Percentiles rank a stretch among this genome's conserved stretches.
These are phyloP conservation scores for Parmales sp. DNA, from an alignment of 108 stramenopile genomes.

Conservation along the genomic window DNA sequence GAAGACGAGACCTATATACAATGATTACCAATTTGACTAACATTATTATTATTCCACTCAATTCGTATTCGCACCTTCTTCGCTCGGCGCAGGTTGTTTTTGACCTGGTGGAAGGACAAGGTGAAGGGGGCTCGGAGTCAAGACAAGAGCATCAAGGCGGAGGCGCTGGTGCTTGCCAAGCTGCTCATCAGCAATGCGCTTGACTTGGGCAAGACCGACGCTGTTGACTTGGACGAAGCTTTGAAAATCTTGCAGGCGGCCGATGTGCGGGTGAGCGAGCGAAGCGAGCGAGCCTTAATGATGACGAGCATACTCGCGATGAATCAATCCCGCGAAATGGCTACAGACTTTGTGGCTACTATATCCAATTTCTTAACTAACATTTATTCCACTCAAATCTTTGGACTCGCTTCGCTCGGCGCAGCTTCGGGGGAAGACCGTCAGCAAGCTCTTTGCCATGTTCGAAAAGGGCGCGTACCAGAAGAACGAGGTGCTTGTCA, in stretches of 20 bases:
- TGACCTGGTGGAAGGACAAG: background rate
- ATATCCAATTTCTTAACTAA: no score
- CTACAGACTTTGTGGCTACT: no score
- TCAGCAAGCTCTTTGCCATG: background rate
- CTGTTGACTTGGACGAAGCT: background rate
- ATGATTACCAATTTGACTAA: no score
- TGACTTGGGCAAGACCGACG: background rate
- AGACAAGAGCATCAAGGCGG: background rate
- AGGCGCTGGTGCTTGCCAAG: background rate
- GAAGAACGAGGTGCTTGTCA: background rate
- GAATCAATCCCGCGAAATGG: no score
- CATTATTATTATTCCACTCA: no score
- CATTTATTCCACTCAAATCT: no score
- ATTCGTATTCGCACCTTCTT: no score
- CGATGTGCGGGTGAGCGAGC: background rate
- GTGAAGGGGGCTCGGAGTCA: background rate
- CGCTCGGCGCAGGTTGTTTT: no score
- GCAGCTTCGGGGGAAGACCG: background rate
- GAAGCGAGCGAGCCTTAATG: background rate
- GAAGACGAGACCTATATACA: no score
- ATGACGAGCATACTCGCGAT: background rate
- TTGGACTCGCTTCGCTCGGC: no score
- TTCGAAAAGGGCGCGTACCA: no score
- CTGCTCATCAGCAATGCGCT: constrained; percentile 1
- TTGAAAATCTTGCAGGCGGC: background rate